Base-by-base conservation (phyloP, 768 basidiomycete genomes). In the Podaxis rugospora region DNA sequence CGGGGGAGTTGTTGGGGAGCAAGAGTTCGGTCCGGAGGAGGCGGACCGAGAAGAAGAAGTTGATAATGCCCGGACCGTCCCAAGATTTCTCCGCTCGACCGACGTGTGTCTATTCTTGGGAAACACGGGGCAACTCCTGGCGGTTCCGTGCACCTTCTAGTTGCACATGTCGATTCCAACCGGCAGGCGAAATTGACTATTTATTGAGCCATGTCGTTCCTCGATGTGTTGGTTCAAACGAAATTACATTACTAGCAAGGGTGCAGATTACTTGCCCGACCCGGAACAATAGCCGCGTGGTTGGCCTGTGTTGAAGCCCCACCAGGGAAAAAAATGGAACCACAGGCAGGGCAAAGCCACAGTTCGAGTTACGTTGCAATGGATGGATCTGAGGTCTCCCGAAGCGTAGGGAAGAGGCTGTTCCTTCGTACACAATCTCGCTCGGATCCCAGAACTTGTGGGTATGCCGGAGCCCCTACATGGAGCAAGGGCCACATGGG, bases 11-110 rank as follows among this genome's bases (percentile, higher is more conserved):
- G 51, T 50, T 59, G 57, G 47, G 57, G 57, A 23, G 51, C 37
- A 7, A n/a, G 46, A n/a, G 56, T 50, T 64, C 65, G 66, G 64
- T 57, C 68, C 69, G 71, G 67, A 35, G 57, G 9, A n/a, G 2
- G 59, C 70, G 71, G 71, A 58, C 70, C 70, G 70, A 63, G 37
- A 14, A 10, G 23, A 25, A 47, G 65, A 57, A 25, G 55, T 55
- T 64, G 64, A 61, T 62, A 50, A 52, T 46, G 46, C 35, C 61
- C 71, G 71, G 71, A 57, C 71, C 71, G 71, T 63, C 35, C 51
- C 6, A 25, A 21, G 27, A 53, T 60, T 55, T 61, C 36, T 54
- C 59, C 59, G 59, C 42, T 35, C 11, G 40, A n/a, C 39, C 55
- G 18, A 44, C 10, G 40, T 6, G 36, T 28, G 25, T 42, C 40